These are phyloP conservation scores for Aspergillus saccharolyticus DNA, from an alignment of 495 filamentous ascomycete genomes.

Conservation along the genomic window DNA sequence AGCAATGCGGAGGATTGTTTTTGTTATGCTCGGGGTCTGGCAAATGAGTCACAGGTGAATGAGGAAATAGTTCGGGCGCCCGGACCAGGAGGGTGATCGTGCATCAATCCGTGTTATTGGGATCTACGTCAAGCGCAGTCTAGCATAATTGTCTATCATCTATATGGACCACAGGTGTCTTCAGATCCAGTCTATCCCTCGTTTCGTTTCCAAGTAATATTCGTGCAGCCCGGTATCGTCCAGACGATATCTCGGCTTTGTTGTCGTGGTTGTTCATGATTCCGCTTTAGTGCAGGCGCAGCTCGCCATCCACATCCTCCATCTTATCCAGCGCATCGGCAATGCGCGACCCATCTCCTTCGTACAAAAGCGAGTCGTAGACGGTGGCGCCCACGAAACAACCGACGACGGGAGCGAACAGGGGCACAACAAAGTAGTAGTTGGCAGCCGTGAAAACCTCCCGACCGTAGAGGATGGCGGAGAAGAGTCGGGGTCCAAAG, in stretches of 20 bases:
- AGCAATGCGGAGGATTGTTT: no score
- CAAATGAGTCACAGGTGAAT: no score
- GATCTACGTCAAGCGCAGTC: not conserved
- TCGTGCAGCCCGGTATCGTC: not conserved
- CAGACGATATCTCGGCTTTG: not conserved
- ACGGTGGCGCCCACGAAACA: constrained; percentile 26
- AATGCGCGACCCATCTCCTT: constrained; percentile 32
- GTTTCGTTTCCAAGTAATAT: not conserved
- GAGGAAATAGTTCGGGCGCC: no score
- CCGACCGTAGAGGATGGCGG: constrained; percentile 29
- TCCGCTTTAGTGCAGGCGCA: constrained; percentile 24
- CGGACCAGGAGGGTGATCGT: no score
- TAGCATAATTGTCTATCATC: not conserved
- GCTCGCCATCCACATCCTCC: constrained; percentile 21
- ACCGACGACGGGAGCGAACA: constrained; percentile 30
- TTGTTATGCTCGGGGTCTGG: no score
- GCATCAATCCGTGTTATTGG: not conserved
- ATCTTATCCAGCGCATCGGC: constrained; percentile 27
- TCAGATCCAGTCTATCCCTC: not conserved
- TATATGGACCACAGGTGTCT: not conserved
- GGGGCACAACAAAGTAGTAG: constrained; percentile 33
- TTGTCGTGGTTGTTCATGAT: not conserved
- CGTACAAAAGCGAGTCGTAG: constrained; percentile 29
- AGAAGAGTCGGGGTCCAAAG: constrained; percentile 33
- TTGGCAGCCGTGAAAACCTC: constrained; percentile 31